Evolutionary conservation across 371 early-diverging fungal genomes (phyloP).

Genomic region (Syncephalastrum sp.): DNA sequence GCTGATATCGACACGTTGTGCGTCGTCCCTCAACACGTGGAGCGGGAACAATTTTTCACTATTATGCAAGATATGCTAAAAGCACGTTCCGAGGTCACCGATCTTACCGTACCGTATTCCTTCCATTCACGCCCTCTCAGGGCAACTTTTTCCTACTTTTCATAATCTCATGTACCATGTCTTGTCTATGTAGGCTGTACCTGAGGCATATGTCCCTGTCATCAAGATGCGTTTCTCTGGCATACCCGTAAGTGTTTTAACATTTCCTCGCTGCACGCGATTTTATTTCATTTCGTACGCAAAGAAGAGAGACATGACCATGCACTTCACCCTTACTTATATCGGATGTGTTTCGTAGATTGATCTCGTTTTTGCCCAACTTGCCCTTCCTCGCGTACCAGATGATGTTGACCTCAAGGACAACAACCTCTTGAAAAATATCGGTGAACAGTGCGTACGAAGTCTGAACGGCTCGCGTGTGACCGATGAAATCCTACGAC

Average conservation of each 20-base stretch:
- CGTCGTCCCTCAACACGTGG: slow-evolving; percentile 92
- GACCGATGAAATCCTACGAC: slow-evolving; percentile 95
- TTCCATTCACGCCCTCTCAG: background rate
- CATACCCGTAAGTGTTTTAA: slow-evolving; percentile 66
- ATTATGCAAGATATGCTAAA: slow-evolving; percentile 86
- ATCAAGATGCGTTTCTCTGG: slow-evolving; percentile 94
- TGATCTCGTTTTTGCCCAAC: slow-evolving; percentile 93
- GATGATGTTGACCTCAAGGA: slow-evolving; percentile 88
- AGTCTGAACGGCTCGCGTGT: slow-evolving; percentile 97
- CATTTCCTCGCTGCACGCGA: background rate
- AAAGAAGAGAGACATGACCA: too few relatives aligned
- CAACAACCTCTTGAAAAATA: slow-evolving; percentile 79
- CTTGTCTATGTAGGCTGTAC: slow-evolving; percentile 55
- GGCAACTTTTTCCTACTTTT: background rate
- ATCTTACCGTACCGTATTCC: slow-evolving; percentile 66
- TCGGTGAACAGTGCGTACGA: slow-evolving; percentile 93
- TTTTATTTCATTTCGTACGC: background rate
- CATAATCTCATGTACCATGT: background rate
- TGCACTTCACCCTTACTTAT: too few relatives aligned
- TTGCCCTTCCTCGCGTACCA: slow-evolving; percentile 75
- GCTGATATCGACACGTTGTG: slow-evolving; percentile 99
- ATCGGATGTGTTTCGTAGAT: slow-evolving; percentile 57
- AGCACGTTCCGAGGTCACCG: slow-evolving; percentile 79
- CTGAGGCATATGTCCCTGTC: slow-evolving; percentile 97
- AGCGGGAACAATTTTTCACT: slow-evolving; percentile 94